Base-by-base conservation (phyloP, 1,139 yeast species). In the Pichia sp. region DNA sequence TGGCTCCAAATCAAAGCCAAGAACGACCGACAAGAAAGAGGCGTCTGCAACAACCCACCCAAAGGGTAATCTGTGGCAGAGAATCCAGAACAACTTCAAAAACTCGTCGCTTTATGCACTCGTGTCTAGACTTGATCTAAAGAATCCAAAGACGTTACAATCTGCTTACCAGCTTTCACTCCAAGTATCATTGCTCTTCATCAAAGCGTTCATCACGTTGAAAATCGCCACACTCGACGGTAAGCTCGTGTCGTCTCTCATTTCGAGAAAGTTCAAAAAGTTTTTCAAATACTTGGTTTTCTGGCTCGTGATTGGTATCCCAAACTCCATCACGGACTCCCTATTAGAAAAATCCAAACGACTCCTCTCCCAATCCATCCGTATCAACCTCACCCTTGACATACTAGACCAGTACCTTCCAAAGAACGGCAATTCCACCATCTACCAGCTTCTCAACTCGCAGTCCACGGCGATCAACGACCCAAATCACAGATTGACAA, bases 171-270 rank as follows among this genome's bases (percentile, higher is more conserved):
- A 91, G 64, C 66, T 90, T 8, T 14, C 22, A 8, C 20, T 40
- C 12, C 47, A 51, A 21, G 19, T 52, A 7, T 65, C 72, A 0
- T 71, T 89, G 22, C 71, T 90, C 44, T 77, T 87, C 3, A 58
- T 77, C 5, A 75, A 96, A 55, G 94, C 96, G 0, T 66, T 84
- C 34, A 69, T 91, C 34, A 85, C 96, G 2, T 74, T 91, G 44
- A 82, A 83, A 59, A 94, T 90, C 20, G 97, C 97, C 4, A 81
- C 85, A 17, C 72, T 91, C 52, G 98, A 91, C 65, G 97, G 98
- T 58, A 73, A 75, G 59, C 71, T 91, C 46, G 96, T 91, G 5
- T 90, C 96, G 0, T 81, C 90, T 2, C 73, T 91, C 54, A 89
- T 91, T 31, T 77, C 85, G 37, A 89, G 85, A 53, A 74, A 76